Conservation (phyloP, 148 eudicot species). For the Rhododendron molle region DNA sequence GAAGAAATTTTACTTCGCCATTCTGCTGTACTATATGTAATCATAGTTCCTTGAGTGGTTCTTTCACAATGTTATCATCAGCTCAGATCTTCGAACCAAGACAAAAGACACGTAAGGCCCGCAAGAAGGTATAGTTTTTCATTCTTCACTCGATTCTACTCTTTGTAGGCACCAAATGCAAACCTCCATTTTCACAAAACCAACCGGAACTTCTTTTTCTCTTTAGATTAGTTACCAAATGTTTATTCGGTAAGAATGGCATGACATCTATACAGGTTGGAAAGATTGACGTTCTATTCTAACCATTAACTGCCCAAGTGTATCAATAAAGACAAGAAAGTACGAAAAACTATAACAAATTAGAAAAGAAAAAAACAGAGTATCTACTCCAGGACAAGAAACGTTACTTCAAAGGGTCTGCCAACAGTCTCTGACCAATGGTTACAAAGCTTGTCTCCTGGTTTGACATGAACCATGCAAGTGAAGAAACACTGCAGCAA, state of each 20-base stretch:
- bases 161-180: background rate
- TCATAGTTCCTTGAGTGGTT: background rate
- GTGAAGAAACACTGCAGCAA: slow-evolving; percentile 96
- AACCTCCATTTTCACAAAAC: background rate
- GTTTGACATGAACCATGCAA: slow-evolving; percentile 99
- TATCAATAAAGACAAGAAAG: background rate
- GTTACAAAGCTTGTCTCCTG: slow-evolving; percentile 99
- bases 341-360: background rate
- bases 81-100: background rate
- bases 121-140: background rate
- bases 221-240: background rate
- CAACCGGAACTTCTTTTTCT: background rate
- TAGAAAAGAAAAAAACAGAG: background rate
- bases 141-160: background rate
- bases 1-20: background rate
- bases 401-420: slow-evolving; percentile 87
- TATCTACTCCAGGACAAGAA: background rate
- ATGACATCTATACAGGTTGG: background rate
- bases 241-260: background rate
- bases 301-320: background rate
- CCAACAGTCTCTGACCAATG: slow-evolving; percentile 93
- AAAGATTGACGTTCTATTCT: background rate
- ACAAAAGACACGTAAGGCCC: background rate
- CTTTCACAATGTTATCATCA: background rate
- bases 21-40: background rate